Conservation (phyloP, 129 eudicot species). For the sunflower (Helianthus annuus) region DNA sequence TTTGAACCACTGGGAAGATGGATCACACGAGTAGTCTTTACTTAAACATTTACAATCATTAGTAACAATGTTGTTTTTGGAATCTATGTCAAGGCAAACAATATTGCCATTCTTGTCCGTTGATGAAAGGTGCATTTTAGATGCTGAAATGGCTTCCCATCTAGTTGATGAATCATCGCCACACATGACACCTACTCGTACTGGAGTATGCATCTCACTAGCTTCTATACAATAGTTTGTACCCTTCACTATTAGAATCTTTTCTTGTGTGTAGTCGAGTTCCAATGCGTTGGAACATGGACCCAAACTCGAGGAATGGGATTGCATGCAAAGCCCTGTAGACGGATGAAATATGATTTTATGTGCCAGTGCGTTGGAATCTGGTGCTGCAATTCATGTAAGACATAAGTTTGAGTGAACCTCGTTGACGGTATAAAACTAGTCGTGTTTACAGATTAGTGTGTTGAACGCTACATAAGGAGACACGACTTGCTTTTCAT, state of each 20-base stretch:
- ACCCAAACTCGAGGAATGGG: conserved; percentile 51
- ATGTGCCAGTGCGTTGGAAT: conserved; percentile 28
- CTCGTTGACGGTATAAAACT: not conserved
- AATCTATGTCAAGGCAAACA: conserved; percentile 65
- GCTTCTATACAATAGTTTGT: conserved; percentile 61
- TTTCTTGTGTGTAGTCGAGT: conserved; percentile 58
- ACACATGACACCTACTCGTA: conserved; percentile 42
- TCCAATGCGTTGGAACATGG: conserved; percentile 57
- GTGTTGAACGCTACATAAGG: not conserved
- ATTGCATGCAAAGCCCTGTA: conserved; percentile 63
- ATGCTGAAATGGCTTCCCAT: conserved; percentile 75
- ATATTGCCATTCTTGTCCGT: conserved; percentile 36
- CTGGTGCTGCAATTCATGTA: conserved; percentile 53
- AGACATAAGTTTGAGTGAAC: not conserved
- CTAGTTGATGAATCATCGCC: conserved; percentile 20
- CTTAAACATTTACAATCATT: conserved; percentile 61
- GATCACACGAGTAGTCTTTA: conserved; percentile 52
- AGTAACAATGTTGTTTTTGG: conserved; percentile 38
- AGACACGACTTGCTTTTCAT: not conserved
- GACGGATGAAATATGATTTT: conserved; percentile 68
- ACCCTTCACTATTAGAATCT: conserved; percentile 45
- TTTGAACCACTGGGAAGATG: conserved; percentile 85
- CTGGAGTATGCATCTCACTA: conserved; percentile 31
- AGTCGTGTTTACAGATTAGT: not conserved
- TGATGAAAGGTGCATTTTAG: conserved; percentile 74